Conservation (phyloP, 441 rosid genomes). For the Pelargonium citronellum region DNA sequence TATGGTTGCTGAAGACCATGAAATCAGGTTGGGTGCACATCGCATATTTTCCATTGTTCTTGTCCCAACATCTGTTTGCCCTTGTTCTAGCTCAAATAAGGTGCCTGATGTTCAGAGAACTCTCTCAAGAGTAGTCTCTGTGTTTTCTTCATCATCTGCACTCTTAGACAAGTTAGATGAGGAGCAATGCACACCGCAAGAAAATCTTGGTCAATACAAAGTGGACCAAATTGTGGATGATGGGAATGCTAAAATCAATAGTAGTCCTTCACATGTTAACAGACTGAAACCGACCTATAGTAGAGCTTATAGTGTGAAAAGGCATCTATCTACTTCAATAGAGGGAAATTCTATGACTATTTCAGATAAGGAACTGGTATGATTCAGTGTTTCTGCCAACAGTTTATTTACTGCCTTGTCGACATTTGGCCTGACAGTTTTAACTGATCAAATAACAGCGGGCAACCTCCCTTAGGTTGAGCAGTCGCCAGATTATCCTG, state of each 20-base stretch:
- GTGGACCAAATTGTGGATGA: background rate
- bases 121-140: conserved; percentile 86
- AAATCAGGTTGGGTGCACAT: conserved; percentile 76
- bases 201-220: conserved; percentile 14
- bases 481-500: conserved; percentile 80
- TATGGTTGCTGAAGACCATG: conserved; percentile 77
- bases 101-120: conserved; percentile 54
- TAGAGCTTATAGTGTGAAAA: conserved; percentile 40
- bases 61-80: conserved; percentile 80
- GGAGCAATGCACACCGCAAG: conserved; percentile 37
- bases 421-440: conserved; percentile 1
- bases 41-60: conserved; percentile 79
- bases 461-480: conserved; percentile 66
- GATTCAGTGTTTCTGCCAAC: conserved; percentile 22
- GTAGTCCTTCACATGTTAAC: background rate
- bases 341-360: conserved; percentile 24
- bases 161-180: conserved; percentile 81
- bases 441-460: conserved; percentile 29
- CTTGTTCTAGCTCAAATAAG: conserved; percentile 42
- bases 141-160: conserved; percentile 95
- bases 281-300: conserved; percentile 55
- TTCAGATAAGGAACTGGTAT: conserved; percentile 47
- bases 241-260: background rate
- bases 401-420: conserved; percentile 2
- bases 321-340: conserved; percentile 25